Percentiles rank a stretch among this genome's conserved stretches.
These are phyloP conservation scores for Pisolithus tinctorius DNA, from an alignment of 768 basidiomycete genomes.

Conservation along the genomic window DNA sequence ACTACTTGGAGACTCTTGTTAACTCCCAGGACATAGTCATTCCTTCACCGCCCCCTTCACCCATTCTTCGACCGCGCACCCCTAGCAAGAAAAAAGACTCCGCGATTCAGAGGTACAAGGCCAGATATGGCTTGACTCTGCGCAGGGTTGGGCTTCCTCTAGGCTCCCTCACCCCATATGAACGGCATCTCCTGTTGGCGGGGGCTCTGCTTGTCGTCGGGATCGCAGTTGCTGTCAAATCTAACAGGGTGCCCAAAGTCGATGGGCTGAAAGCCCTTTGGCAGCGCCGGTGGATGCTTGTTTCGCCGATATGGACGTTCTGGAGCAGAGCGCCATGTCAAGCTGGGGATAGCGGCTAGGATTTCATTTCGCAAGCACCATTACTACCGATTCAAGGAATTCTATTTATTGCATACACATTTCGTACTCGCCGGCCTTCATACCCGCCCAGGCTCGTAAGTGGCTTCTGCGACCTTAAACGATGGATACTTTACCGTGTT, in stretches of 20 bases:
- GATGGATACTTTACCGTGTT: no score
- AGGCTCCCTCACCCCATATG: conserved; percentile 19
- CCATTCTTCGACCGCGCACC: conserved; percentile 2
- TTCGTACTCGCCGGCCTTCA: no score
- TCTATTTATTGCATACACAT: no score
- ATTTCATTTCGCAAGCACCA: no score
- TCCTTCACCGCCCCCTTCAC: conserved; percentile 21
- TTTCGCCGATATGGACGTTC: neutral
- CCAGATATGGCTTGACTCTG: conserved; percentile 8
- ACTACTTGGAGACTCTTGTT: conserved; percentile 20
- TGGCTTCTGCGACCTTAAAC: no score
- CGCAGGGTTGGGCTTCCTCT: conserved; percentile 16
- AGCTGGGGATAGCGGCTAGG: no score
- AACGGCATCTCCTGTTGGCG: conserved; percentile 38
- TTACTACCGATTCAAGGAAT: no score
- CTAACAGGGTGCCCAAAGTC: conserved; percentile 3
- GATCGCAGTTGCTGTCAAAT: conserved; percentile 51
- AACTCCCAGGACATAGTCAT: conserved; percentile 18
- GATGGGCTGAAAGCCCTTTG: neutral
- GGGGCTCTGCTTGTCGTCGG: conserved; percentile 66
- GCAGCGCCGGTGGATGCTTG: neutral
- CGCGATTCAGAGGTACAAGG: conserved; percentile 2
- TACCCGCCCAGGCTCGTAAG: no score
- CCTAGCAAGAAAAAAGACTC: conserved; percentile 16
- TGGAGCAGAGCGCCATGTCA: neutral